phyloP scores from a whole-genome alignment of 2,329 filamentous ascomycete genomes.

The Stagonosporopsis tanaceti region DNA sequence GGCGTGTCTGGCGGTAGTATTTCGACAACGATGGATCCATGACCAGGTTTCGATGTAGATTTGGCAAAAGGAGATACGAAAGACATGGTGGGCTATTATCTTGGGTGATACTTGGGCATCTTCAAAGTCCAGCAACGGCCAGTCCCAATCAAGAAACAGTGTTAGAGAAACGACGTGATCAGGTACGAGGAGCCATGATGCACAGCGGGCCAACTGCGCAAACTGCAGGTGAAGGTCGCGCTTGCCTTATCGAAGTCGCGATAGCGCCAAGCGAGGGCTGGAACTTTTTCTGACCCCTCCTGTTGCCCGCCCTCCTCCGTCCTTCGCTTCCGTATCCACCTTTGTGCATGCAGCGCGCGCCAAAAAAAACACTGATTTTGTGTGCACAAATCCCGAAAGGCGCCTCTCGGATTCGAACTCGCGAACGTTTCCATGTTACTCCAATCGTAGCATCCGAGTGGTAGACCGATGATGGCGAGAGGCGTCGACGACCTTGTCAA shows the following conservation, averaged over 20 bases:
- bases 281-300: conserved; percentile 13
- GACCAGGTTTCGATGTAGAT: conserved; percentile 76
- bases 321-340: conserved; percentile 20
- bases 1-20: conserved; percentile 76
- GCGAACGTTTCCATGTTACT: conserved; percentile 10
- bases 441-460: conserved; percentile 17
- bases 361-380: background rate
- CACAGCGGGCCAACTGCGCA: background rate
- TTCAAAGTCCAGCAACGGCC: background rate
- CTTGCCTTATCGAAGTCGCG: conserved; percentile 17
- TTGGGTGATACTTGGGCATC: conserved; percentile 18
- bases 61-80: conserved; percentile 75
- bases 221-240: background rate
- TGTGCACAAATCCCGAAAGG: background rate
- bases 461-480: conserved; percentile 37
- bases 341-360: conserved; percentile 15
- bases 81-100: conserved; percentile 35
- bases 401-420: conserved; percentile 14
- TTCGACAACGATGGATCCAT: conserved; percentile 78
- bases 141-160: background rate
- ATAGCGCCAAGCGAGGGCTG: conserved; percentile 12
- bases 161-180: background rate
- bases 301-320: conserved; percentile 3
- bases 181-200: background rate
- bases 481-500: conserved; percentile 66